Percentiles rank a stretch among this genome's conserved stretches.
These are phyloP conservation scores for Delitschia confertaspora DNA, from an alignment of 495 filamentous ascomycete species.

Conservation along the genomic window DNA sequence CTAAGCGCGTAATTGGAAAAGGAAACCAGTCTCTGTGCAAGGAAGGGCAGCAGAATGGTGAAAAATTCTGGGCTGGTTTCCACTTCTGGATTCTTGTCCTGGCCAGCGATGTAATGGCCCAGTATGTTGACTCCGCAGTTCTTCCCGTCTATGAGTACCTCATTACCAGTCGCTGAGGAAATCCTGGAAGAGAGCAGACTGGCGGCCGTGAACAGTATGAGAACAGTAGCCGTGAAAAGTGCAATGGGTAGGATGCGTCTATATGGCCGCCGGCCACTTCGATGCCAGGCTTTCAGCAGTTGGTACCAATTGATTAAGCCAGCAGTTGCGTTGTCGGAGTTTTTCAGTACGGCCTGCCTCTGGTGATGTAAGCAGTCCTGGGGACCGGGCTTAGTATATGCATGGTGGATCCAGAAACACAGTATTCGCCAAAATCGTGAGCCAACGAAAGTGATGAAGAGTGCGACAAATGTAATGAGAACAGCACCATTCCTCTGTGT, in stretches of 20 bases:
- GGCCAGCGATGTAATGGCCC: neutral
- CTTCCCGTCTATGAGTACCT: neutral
- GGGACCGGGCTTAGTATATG: neutral
- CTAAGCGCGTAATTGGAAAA: neutral
- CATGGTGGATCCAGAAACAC: slow-evolving; percentile 2
- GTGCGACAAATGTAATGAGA: slow-evolving; percentile 9
- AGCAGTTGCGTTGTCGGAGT: slow-evolving; percentile 5
- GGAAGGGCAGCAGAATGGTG: neutral
- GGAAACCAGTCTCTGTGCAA: neutral
- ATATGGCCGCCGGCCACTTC: neutral
- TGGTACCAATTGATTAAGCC: neutral
- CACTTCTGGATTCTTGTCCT: neutral
- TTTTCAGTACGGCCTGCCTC: slow-evolving; percentile 6
- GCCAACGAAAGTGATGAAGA: slow-evolving; percentile 4
- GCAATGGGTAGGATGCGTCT: too few species aligned
- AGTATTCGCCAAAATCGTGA: slow-evolving; percentile 3
- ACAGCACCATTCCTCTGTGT: slow-evolving; percentile 3
- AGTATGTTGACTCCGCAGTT: neutral
- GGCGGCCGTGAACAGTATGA: too few species aligned
- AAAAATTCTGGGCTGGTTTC: neutral
- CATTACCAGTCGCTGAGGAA: neutral
- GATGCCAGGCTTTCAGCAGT: neutral
- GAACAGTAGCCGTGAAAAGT: too few species aligned
- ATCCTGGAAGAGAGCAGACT: too few species aligned
- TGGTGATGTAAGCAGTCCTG: slow-evolving; percentile 12